Percentiles rank a stretch among this genome's conserved stretches.
Evolutionary conservation across 1,284 basidiomycete species (phyloP).

Genomic region (Sphaerobolus stellatus): DNA sequence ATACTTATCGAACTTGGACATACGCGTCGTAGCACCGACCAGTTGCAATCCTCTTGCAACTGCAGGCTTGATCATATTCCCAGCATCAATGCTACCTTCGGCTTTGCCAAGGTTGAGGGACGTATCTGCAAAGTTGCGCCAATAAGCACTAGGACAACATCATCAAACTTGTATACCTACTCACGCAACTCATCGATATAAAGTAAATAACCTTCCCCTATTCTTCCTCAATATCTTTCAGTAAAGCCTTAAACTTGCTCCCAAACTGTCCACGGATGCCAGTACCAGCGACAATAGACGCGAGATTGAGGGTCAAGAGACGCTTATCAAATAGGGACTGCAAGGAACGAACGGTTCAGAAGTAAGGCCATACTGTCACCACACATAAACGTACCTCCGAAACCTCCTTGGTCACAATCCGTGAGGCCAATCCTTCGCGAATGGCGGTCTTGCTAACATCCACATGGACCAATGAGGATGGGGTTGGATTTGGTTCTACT

Average conservation of each 20-base stretch:
- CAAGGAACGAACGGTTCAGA: too few species aligned
- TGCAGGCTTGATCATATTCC: constrained; percentile 89
- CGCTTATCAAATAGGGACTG: constrained; percentile 81
- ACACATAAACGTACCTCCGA: constrained; percentile 65
- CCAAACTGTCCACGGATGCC: constrained; percentile 90
- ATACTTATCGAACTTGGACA: constrained; percentile 32
- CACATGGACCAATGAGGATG: constrained; percentile 76
- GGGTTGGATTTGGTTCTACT: constrained; percentile 87
- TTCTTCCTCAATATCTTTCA: constrained; percentile 86
- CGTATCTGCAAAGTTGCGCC: constrained; percentile 51
- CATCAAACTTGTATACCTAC: constrained; percentile 28
- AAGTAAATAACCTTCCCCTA: constrained; percentile 74
- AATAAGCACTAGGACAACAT: constrained; percentile 13
- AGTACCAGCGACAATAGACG: constrained; percentile 81
- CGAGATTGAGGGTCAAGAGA: constrained; percentile 79
- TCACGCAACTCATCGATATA: constrained; percentile 89
- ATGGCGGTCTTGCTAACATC: constrained; percentile 93
- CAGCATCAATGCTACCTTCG: constrained; percentile 88
- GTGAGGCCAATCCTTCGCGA: constrained; percentile 84
- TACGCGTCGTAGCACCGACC: constrained; percentile 85
- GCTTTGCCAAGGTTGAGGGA: constrained; percentile 87
- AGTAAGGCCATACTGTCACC: too few species aligned
- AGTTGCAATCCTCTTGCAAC: constrained; percentile 83
- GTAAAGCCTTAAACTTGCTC: constrained; percentile 84
- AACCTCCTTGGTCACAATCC: constrained; percentile 89